Base-by-base conservation (phyloP, 257 asterid species). In the Coffea canephora region DNA sequence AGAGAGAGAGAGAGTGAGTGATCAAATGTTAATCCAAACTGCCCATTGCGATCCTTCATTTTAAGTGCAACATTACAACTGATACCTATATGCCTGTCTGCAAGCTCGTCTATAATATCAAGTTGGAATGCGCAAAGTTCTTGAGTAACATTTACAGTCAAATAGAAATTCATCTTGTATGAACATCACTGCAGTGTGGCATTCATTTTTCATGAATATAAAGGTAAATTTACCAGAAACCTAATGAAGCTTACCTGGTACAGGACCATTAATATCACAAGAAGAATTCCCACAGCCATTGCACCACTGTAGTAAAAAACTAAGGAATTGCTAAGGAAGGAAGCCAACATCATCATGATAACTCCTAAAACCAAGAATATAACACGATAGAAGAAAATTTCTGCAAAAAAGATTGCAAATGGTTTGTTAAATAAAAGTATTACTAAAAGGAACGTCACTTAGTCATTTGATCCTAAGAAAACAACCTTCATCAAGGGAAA, bases 401-500 rank as follows among this genome's bases (percentile, higher is more conserved):
- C 98, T 95, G 98, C 91, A 90, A 81, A 80, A 8, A 49, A 75
- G 70, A 71, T 59, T 67, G 62, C 45, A 79, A 71, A 72, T 15
- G 25, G 50, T 7, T 19, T 69, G 72, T 45, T 76, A 25, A 62
- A n/a, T n/a, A 9, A n/a, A 62, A n/a, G 50, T 49, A 62, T 13
- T 15, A 27, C 27, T 25, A 6, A 39, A 21, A 45, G 48, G 34
- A 72, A 57, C 23, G 27, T 52, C 71, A 77, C 54, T 57, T 19
- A 69, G 68, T 18, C 57, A 68, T 54, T 43, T 49, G 27, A 70
- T 39, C 75, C 62, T 65, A 79, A 80, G 79, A 54, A 75, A 83
- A 87, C 50, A 87, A 93, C 99, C 99, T 91, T 93, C 99, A 79
- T 87, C 87, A 71, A 93, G 88, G 64, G 97, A 92, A 69, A 95